Percentiles rank a stretch among this genome's conserved stretches.
Evolutionary conservation across 768 basidiomycete genomes (phyloP).

Genomic region (Boletus subcaerulescens): DNA sequence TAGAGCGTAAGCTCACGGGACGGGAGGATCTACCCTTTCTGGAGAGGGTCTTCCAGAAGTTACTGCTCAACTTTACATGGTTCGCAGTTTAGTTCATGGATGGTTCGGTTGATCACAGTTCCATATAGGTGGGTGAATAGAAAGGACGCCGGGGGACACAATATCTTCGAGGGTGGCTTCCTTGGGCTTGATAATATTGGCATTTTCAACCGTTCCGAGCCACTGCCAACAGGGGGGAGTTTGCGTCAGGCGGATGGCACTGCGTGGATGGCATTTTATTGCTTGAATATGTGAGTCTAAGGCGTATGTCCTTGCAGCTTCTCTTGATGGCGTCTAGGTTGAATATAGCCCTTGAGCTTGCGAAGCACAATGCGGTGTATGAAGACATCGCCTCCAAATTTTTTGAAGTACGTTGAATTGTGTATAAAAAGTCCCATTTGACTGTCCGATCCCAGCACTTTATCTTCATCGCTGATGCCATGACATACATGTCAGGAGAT

Average conservation of each 20-base stretch:
- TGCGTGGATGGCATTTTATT: slow-evolving; percentile 99
- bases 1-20: slow-evolving; percentile 93
- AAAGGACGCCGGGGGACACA: slow-evolving; percentile 92
- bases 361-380: slow-evolving; percentile 96
- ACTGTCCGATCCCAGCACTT: slow-evolving; percentile 65
- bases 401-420: slow-evolving; percentile 58
- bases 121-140: slow-evolving; percentile 90
- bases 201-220: slow-evolving; percentile 96
- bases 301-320: background rate
- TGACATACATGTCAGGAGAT: slow-evolving; percentile 87
- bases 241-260: slow-evolving; percentile 98
- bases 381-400: slow-evolving; percentile 99
- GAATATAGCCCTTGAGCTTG: slow-evolving; percentile 95
- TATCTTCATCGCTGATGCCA: slow-evolving; percentile 97
- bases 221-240: slow-evolving; percentile 89
- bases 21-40: slow-evolving; percentile 88
- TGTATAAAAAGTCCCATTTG: slow-evolving; percentile 1
- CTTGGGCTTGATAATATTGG: slow-evolving; percentile 98
- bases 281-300: slow-evolving; percentile 78
- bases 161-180: slow-evolving; percentile 98
- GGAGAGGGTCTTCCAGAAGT: slow-evolving; percentile 97
- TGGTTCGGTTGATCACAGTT: background rate
- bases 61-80: slow-evolving; percentile 97
- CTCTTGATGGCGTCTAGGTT: slow-evolving; percentile 50
- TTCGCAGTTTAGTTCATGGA: slow-evolving; percentile 28